These are phyloP conservation scores for Phytophthora hybrid DNA, from an alignment of 352 stramenopile genomes.

Conservation along the genomic window DNA sequence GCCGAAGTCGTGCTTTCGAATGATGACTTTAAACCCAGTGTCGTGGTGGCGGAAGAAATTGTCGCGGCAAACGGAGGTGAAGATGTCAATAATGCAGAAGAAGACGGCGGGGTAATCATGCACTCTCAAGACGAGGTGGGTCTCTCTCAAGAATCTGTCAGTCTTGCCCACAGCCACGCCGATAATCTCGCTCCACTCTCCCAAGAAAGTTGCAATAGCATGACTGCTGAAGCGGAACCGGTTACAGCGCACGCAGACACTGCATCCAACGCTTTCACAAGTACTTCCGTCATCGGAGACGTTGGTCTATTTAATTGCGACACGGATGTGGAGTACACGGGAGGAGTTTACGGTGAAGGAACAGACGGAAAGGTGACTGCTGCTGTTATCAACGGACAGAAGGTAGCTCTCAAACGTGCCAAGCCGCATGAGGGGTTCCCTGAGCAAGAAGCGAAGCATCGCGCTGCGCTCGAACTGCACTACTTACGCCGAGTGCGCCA, in stretches of 20 bases:
- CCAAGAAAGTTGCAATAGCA: conserved; percentile 38
- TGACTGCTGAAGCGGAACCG: conserved; percentile 11
- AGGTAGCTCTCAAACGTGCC: conserved; percentile 83
- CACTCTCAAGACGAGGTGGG: conserved; percentile 21
- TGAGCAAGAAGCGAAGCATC: conserved; percentile 81
- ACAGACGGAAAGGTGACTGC: conserved; percentile 84
- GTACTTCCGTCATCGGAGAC: conserved; percentile 84
- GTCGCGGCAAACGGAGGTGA: not conserved
- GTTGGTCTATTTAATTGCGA: conserved; percentile 89
- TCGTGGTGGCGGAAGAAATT: conserved; percentile 18
- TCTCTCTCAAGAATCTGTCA: conserved; percentile 39
- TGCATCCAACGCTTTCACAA: conserved; percentile 62
- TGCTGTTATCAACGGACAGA: conserved; percentile 79
- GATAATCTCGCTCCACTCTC: conserved; percentile 38
- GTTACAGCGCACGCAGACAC: conserved; percentile 12
- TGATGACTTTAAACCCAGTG: not conserved
- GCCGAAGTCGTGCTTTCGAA: not conserved
- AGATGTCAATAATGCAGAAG: conserved; percentile 11
- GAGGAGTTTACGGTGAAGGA: conserved; percentile 85
- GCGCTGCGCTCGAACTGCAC: conserved; percentile 79
- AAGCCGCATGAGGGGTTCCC: conserved; percentile 84
- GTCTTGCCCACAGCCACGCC: conserved; percentile 18
- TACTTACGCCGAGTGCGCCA: conserved; percentile 84
- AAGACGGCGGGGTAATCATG: conserved; percentile 9
- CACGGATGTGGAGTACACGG: conserved; percentile 81